A percentile compares a stretch with the other conserved stretches of the same genome.
Conservation (phyloP, 352 stramenopile genomes). For the Phytophthora boehmeriae region DNA sequence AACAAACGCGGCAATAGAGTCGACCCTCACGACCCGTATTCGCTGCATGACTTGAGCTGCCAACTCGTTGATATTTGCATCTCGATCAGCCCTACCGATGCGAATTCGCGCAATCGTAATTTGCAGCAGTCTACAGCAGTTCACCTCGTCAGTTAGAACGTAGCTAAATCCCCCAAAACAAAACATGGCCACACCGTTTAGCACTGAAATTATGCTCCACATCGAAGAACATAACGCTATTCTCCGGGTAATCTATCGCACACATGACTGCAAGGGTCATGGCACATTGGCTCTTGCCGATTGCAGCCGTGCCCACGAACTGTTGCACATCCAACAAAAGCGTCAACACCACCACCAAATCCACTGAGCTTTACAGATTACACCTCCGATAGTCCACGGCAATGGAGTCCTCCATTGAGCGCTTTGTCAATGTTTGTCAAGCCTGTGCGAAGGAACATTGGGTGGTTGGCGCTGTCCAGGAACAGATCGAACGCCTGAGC, state of each 20-base stretch:
- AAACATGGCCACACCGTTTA: conserved; percentile 44
- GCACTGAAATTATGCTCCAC: conserved; percentile 76
- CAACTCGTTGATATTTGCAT: conserved; percentile 25
- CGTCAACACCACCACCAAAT: neutral
- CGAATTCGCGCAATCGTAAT: conserved; percentile 47
- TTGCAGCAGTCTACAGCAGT: conserved; percentile 43
- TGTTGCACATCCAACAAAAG: conserved; percentile 25
- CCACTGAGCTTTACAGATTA: conserved; percentile 9
- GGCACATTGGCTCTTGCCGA: conserved; percentile 77
- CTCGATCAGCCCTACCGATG: conserved; percentile 14
- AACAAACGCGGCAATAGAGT: conserved; percentile 48
- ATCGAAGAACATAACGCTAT: conserved; percentile 71
- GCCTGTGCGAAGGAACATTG: conserved; percentile 66
- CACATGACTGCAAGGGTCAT: conserved; percentile 82
- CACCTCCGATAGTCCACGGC: conserved; percentile 61
- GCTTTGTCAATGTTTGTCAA: conserved; percentile 65
- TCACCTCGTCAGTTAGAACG: neutral
- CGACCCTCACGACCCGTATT: conserved; percentile 47
- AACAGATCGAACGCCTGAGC: conserved; percentile 81
- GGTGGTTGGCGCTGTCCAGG: conserved; percentile 69
- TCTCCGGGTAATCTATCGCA: conserved; percentile 63
- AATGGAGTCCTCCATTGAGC: conserved; percentile 66
- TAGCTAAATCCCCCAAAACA: neutral
- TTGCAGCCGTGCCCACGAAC: conserved; percentile 71
- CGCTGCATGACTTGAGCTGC: conserved; percentile 43